phyloP scores from a whole-genome alignment of 192 early-diverging fungal genomes.

The Backusella luteola region DNA sequence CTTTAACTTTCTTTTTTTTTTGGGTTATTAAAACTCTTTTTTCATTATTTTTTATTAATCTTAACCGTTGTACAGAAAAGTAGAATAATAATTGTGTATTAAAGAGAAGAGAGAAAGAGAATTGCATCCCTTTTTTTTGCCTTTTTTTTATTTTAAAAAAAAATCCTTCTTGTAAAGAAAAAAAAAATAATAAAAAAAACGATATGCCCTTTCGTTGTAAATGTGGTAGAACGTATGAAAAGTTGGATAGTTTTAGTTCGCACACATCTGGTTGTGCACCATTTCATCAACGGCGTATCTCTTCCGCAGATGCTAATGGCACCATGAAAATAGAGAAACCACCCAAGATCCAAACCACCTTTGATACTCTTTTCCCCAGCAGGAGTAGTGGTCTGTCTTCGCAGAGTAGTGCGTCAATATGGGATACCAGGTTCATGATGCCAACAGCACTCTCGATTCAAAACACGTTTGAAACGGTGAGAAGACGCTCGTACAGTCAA shows the following conservation, averaged over 20 bases:
- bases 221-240: conserved; percentile 37
- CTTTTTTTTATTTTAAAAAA: conserved; percentile 4
- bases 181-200: no score
- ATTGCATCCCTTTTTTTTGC: not conserved
- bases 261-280: conserved; percentile 35
- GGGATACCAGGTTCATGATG: conserved; percentile 14
- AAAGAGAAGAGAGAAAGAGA: not conserved
- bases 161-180: no score
- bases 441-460: conserved; percentile 30
- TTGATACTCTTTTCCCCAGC: not conserved
- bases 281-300: conserved; percentile 22
- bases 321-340: not conserved
- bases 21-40: no score
- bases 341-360: not conserved
- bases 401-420: not conserved
- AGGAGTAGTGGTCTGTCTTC: not conserved
- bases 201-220: conserved; percentile 36
- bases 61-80: not conserved
- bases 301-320: not conserved
- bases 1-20: not conserved
- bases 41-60: no score
- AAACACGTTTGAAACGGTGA: conserved; percentile 30
- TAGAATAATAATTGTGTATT: not conserved
- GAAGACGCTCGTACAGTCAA: conserved; percentile 23
- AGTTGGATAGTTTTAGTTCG: conserved; percentile 26